These are phyloP conservation scores for Pleodorina starrii DNA, from an alignment of 139 green algal species.

Conservation along the genomic window DNA sequence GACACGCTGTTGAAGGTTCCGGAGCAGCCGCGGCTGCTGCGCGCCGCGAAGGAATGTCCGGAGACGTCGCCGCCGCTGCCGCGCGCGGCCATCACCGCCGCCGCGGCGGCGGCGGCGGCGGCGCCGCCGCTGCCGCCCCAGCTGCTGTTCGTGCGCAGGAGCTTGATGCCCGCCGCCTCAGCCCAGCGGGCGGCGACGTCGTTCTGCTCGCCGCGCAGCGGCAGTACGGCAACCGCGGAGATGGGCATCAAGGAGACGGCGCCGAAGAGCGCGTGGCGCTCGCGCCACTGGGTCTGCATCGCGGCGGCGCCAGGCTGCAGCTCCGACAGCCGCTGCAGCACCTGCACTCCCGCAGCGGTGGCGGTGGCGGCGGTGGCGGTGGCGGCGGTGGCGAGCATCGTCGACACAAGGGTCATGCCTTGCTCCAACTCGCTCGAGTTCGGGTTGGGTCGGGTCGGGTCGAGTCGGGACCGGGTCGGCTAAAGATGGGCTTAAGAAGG, in stretches of 20 bases:
- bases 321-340: slow-evolving; percentile 2
- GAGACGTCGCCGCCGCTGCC: not conserved
- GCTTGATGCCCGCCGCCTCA: slow-evolving; percentile 6
- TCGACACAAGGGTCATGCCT: too few relatives aligned
- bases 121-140: not conserved
- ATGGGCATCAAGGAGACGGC: slow-evolving; percentile 34
- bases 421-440: too few relatives aligned
- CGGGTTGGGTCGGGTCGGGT: too few relatives aligned
- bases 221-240: slow-evolving; percentile 16
- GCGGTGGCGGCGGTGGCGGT: too few relatives aligned
- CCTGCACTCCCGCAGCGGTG: not conserved
- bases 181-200: slow-evolving; percentile 30
- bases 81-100: not conserved
- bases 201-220: not conserved
- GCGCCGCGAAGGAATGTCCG: not conserved
- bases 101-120: not conserved
- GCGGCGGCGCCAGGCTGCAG: not conserved
- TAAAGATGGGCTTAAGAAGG: too few relatives aligned
- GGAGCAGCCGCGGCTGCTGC: not conserved
- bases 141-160: slow-evolving; percentile 14
- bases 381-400: too few relatives aligned
- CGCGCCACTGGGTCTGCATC: slow-evolving; percentile 38
- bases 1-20: not conserved
- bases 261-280: slow-evolving; percentile 34
- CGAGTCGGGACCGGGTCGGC: too few relatives aligned